These are phyloP conservation scores for Colletotrichum simmondsii DNA, from an alignment of 2,329 filamentous ascomycete genomes.

Conservation along the genomic window DNA sequence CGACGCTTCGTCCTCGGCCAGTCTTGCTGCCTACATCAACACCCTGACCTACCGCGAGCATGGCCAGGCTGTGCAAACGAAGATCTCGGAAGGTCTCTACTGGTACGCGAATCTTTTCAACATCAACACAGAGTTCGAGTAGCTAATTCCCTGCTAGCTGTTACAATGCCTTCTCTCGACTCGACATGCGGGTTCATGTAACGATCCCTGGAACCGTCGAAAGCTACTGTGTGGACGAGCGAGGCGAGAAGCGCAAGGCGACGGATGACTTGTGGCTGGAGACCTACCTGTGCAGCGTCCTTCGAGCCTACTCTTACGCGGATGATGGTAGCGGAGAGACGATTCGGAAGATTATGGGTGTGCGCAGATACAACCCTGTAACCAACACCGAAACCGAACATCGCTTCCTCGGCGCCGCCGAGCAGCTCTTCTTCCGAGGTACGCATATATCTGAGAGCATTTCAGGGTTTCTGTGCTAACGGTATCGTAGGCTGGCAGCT, in stretches of 20 bases:
- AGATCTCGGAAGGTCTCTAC: conserved; percentile 94
- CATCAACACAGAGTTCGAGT: conserved; percentile 43
- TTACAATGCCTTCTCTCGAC: conserved; percentile 98
- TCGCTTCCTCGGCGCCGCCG: conserved; percentile 92
- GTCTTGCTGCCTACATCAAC: conserved; percentile 97
- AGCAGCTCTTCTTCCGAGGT: conserved; percentile 95
- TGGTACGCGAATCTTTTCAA: conserved; percentile 65
- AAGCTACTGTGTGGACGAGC: conserved; percentile 96
- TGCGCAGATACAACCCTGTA: conserved; percentile 95
- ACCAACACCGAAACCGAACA: conserved; percentile 99
- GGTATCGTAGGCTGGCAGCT: conserved; percentile 81
- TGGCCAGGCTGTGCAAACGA: conserved; percentile 76
- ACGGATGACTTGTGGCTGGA: conserved; percentile 97
- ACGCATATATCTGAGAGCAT: conserved; percentile 33
- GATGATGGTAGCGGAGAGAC: conserved; percentile 94
- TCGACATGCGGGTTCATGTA: conserved; percentile 98
- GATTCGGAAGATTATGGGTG: conserved; percentile 97
- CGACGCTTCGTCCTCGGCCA: conserved; percentile 97
- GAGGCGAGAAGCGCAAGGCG: conserved; percentile 92
- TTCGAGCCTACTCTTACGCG: conserved; percentile 95
- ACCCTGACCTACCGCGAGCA: conserved; percentile 92
- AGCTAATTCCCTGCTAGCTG: conserved; percentile 62
- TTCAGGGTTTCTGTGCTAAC: conserved; percentile 35
- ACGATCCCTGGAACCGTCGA: conserved; percentile 97
- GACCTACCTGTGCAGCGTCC: conserved; percentile 94